Evolutionary conservation across 2,329 filamentous ascomycete genomes (phyloP), one percentile per base, ranked within the genome.

Genomic region (Aureobasidium sp.): DNA sequence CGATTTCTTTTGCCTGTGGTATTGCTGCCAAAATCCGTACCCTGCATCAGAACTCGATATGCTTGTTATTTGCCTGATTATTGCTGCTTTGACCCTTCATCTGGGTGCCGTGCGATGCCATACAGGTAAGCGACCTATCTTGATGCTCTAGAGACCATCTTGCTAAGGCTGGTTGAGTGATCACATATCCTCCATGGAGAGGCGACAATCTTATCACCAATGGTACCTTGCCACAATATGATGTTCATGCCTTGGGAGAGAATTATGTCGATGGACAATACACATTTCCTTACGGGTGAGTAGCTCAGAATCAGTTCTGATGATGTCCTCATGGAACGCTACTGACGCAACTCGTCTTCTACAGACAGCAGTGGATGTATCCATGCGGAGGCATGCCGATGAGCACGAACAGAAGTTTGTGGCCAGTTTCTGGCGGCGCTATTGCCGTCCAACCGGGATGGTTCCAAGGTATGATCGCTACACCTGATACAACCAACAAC

Each of bases 371-470:
- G 78, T 97, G 91, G 91, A 85, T 87, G 73, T 96, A 96, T 79
- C 91, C 92, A 75, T 97, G 91, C 73, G 94, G 94, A 63, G 94
- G 94, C 64, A 85, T 93, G 78, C 79, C 80, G 50, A 82, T 84
- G 40, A 89, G 90, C 0, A 81, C 76, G 48, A 97, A 99, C 77
- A 54, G 60, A 37, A 96, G 94, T 15, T 90, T 88, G 77, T 97
- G 94, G 94, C 92, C 94, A 17, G 82, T 91, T 54, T 84, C 78
- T 33, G 94, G 94, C 67, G 94, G 94, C 65, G 91, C 91, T n/a
- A 71, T 99, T 64, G 83, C 91, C 54, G 82, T 97, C 69, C 93
- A 97, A 72, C 94, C 94, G 0, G 94, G 93, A 70, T 97, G 94
- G 94, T 97, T 97, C 79, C 85, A 87, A 63, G 94, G 62, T 52